These are phyloP conservation scores for Puccinia hordei DNA, from an alignment of 1,284 basidiomycete species.

Conservation along the genomic window DNA sequence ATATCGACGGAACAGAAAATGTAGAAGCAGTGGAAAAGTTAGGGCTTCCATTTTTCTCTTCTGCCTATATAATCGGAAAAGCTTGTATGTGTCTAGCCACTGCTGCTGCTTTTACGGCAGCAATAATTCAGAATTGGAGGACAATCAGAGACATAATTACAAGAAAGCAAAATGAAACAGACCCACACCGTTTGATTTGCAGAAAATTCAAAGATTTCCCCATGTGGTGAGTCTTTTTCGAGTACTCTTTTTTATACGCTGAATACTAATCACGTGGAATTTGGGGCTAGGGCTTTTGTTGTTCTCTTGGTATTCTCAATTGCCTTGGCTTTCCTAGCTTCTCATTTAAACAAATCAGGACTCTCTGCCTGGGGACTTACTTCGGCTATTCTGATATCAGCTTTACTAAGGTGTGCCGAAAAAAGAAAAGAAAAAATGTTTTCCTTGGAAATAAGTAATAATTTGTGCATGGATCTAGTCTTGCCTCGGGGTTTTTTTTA, in stretches of 20 bases:
- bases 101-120: slow-evolving; percentile 42
- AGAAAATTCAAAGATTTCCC: slow-evolving; percentile 48
- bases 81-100: slow-evolving; percentile 43
- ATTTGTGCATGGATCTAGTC: slow-evolving; percentile 10
- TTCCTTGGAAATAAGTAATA: neutral
- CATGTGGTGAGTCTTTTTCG: slow-evolving; percentile 29
- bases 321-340: slow-evolving; percentile 34
- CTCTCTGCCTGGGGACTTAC: slow-evolving; percentile 33
- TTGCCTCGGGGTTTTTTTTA: slow-evolving; percentile 50
- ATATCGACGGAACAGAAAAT: slow-evolving; percentile 41
- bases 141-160: slow-evolving; percentile 17
- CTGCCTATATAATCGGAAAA: slow-evolving; percentile 47
- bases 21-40: slow-evolving; percentile 11
- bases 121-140: slow-evolving; percentile 30
- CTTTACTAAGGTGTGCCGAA: slow-evolving; percentile 30
- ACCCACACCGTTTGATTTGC: slow-evolving; percentile 39
- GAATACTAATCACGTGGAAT: neutral
- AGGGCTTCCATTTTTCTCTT: slow-evolving; percentile 44
- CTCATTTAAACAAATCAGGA: slow-evolving; percentile 16
- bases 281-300: slow-evolving; percentile 35
- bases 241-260: neutral
- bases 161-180: slow-evolving; percentile 21
- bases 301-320: slow-evolving; percentile 29
- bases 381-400: slow-evolving; percentile 39
- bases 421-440: neutral